Base-by-base conservation (phyloP, 2,329 filamentous ascomycete genomes). In the Fusarium sp. region DNA sequence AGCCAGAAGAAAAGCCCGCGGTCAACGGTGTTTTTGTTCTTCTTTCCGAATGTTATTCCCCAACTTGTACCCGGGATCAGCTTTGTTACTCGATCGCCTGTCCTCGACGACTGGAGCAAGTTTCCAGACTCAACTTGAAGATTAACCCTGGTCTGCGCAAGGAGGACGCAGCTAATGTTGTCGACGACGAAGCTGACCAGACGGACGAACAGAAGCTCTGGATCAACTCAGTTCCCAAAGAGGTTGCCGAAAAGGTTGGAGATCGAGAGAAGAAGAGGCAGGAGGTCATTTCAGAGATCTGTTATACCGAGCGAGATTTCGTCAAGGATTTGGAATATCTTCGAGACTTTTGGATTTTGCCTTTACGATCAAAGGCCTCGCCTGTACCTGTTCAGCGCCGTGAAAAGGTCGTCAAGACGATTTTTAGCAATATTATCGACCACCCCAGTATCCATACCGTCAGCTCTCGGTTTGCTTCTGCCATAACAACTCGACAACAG, bases 321-420 rank as follows among this genome's bases (percentile, higher is more conserved):
- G 96, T 99, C 77, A 99, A 99, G 83, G 96, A 99, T 80, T 84
- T 99, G 74, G 96, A 99, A 80, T 99, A 99, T 77, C 85, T 99
- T 31, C 90, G 96, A 65, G 96, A 99, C 82, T 99, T 98, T 84
- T 99, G 96, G 96, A 97, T 99, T 83, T 88, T 96, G 72, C 96
- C 96, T 11, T 82, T 99, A 59, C 90, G 94, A 50, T 92, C 91
- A 28, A 90, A 91, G 66, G 87, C 87, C 17, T 98, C 95, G 6
- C 95, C 94, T 0, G 97, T 99, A 68, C 95, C 96, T 7, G 89
- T 96, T 70, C 90, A 93, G 63, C 90, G 93, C 61, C 90, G 94
- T 65, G 95, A 98, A 71, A 93, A 92, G 75, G 97, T 97, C 67
- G 95, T 99, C 60, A 90, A 93, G 73, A 97, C 91, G 1, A 97